Evolutionary conservation across 225 moss, liverwort and hornwort genomes (phyloP).

Genomic region (Marchantia polymorpha): DNA sequence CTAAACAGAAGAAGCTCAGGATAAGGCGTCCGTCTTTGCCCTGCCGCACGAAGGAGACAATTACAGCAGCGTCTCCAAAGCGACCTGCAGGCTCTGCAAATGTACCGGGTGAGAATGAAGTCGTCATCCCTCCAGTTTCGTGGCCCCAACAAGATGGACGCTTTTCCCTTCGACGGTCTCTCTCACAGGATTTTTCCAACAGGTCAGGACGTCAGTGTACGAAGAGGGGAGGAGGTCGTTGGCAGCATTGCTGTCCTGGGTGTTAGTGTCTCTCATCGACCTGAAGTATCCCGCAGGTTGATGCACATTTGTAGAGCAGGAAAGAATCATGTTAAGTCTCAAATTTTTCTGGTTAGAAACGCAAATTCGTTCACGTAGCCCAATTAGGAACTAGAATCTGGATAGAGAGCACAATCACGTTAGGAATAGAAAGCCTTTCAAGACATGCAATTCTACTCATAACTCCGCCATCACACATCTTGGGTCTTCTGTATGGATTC

Average conservation of each 20-base stretch:
- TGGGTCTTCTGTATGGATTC: not conserved
- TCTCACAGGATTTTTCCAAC: constrained; percentile 14
- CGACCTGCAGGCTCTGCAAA: not conserved
- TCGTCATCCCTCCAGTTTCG: not conserved
- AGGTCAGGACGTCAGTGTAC: constrained; percentile 29
- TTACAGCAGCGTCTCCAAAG: not conserved
- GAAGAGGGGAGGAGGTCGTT: constrained; percentile 35
- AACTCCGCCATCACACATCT: constrained; percentile 10
- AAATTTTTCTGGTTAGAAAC: not conserved
- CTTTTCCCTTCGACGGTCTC: constrained; percentile 33
- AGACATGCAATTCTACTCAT: constrained; percentile 18
- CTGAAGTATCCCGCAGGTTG: not conserved
- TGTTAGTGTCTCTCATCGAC: constrained; percentile 19
- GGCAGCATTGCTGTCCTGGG: constrained; percentile 27
- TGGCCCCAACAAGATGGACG: constrained; percentile 42
- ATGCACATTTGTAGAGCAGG: not conserved
- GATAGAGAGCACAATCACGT: not conserved
- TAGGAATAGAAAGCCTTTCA: not conserved
- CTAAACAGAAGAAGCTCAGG: constrained; percentile 30
- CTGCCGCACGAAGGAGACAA: constrained; percentile 22
- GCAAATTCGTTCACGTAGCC: not conserved
- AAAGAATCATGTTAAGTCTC: not conserved
- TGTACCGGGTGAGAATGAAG: constrained; percentile 18
- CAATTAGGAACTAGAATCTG: not conserved
- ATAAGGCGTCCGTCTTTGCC: constrained; percentile 38